Percentiles rank a stretch among this genome's conserved stretches.
Evolutionary conservation across 495 filamentous ascomycete species (phyloP).

Genomic region (Penicillium canariense): DNA sequence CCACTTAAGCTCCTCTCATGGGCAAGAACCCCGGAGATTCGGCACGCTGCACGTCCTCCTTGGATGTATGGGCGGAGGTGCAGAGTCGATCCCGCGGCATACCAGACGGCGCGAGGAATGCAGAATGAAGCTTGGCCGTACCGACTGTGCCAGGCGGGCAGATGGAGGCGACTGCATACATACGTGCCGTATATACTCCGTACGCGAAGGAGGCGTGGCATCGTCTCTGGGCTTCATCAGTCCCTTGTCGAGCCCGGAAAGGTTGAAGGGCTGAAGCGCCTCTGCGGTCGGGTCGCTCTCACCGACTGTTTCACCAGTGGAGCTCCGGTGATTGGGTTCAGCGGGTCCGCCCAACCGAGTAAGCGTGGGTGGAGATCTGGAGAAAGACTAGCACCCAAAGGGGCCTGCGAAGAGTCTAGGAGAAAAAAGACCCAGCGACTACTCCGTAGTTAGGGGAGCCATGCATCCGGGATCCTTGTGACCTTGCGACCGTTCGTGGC

Average conservation of each 20-base stretch:
- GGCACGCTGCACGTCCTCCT: background rate
- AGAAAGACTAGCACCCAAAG: conserved; percentile 1
- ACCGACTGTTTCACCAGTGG: conserved; percentile 22
- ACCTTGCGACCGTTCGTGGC: too few relatives aligned
- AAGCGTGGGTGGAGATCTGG: conserved; percentile 16
- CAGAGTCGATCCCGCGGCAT: background rate
- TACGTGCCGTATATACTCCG: too few relatives aligned
- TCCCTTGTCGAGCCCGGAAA: too few relatives aligned
- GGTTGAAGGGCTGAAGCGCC: background rate
- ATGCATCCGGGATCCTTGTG: too few relatives aligned
- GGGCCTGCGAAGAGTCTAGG: conserved; percentile 7
- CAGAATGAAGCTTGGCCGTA: conserved; percentile 2
- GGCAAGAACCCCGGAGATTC: background rate
- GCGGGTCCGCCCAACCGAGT: conserved; percentile 5
- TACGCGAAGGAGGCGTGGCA: too few relatives aligned
- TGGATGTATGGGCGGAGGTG: background rate
- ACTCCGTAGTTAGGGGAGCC: too few relatives aligned
- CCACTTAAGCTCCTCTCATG: background rate
- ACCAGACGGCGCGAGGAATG: conserved; percentile 9
- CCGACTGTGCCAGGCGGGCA: background rate
- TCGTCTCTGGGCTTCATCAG: too few relatives aligned
- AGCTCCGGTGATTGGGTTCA: conserved; percentile 20
- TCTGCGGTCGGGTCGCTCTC: background rate
- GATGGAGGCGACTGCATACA: too few relatives aligned
- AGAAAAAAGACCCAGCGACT: background rate